Evolutionary conservation across 2,329 filamentous ascomycete genomes (phyloP), one percentile per base, ranked within the genome.

Genomic region (Ploettnerulaceae sp.): DNA sequence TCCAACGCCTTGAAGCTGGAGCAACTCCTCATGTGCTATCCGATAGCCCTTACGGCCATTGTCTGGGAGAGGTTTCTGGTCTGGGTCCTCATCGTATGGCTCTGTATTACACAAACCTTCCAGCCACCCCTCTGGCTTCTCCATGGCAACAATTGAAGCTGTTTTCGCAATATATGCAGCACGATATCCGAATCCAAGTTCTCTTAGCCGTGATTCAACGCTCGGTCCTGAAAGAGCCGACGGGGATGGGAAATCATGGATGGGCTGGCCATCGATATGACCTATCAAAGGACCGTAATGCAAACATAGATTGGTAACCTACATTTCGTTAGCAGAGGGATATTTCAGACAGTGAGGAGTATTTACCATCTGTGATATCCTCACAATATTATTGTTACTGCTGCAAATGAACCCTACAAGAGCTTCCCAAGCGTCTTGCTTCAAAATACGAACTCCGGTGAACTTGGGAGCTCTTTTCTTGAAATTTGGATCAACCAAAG

Each of bases 341-440:
- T 2, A 11, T 14, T 26, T 34, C 4, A 24, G 15, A 15, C 15
- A 4, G 11, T 36, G n/a, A 17, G 6, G 4, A 14, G 15, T 32
- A 29, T 14, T 53, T 60, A 86, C 89, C 93, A 98, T 98, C 67
- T 94, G 87, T 4, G 87, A 91, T 64, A 98, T 98, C 29, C 93
- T 81, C 2, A 83, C 77, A 51, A 98, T 98, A 64, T 98, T 96
- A 69, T 98, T 98, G 69, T 98, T 98, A 68, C 89, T 95, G 67
- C 90, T 96, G 74, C 93, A 98, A 54, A 98, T 98, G 67, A 98
- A 98, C 47, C 86, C 84, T 18, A 98, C 73, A 17, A 98, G 73
- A 0, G 93, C 82, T 67, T 98, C 93, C 93, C 94, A 98, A 1
- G 91, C 83, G 71, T 96, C 90, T 69, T 98, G 93, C 59, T 84